Evolutionary conservation across 1,139 yeast species (phyloP), one percentile per base, ranked within the genome.

Genomic region (Geotrichum carabidarum): DNA sequence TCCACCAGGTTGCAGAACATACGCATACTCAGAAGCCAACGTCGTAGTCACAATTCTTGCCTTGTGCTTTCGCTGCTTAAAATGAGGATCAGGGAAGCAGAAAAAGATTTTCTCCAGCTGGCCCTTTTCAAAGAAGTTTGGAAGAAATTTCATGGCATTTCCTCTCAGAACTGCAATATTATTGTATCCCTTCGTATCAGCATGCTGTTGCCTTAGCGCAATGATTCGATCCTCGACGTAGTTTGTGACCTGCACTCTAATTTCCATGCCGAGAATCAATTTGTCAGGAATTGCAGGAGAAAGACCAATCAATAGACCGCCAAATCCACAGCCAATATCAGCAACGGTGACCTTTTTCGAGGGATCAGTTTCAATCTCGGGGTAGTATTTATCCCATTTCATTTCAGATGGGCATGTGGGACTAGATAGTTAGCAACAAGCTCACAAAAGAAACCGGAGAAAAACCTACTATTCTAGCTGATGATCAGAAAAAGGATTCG

Each of bases 61-160:
- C 75, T 93, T 93, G 72, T 94, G 99, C 70, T 93, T 93, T 65
- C 99, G 80, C 70, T 89, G 96, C 68, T 93, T 93, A 76, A 93
- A 93, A 71, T 94, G 99, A 12, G 99, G 99, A 71, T 93, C 99
- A 17, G 99, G 99, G 79, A 93, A 93, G 71, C 99, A 94, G 74
- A 94, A 93, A 72, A 93, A 93, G 82, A 93, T 87, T 75, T 93
- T 93, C 41, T 84, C 81, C 53, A 93, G 75, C 69, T 72, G 78
- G 5, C 84, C 83, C 69, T 85, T 84, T 55, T 78, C 75, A 73
- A 94, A 93, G 70, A 94, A 93, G 70, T 93, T 93, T 35, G 99
- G 98, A 60, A 91, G 74, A 67, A 93, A 93, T 71, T 93, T 93
- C 99, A 94, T 94, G 44, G 98, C 95, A 68, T 93, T 93, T 30